A percentile compares a stretch with the other conserved stretches of the same genome.
phyloP scores from a whole-genome alignment of 176 grass and related monocot species.

The Phoenix dactylifera region DNA sequence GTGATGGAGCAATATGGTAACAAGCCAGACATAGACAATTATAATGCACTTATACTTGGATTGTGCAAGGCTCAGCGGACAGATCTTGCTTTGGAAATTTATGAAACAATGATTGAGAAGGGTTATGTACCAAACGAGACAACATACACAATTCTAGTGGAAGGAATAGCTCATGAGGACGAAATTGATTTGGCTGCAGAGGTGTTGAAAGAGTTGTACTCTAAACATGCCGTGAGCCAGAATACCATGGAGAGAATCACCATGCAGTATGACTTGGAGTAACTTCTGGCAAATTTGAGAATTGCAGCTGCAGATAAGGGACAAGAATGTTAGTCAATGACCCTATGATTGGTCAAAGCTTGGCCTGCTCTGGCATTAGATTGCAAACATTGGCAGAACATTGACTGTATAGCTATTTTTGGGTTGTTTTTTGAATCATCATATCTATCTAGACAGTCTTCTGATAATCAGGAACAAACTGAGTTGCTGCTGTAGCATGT shows the following conservation, averaged over 20 bases:
- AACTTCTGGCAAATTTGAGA: background rate
- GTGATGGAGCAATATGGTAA: constrained; percentile 25
- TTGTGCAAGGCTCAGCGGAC: constrained; percentile 24
- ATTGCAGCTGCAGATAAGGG: too few species aligned
- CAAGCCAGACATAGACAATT: constrained; percentile 22
- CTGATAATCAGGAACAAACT: too few species aligned
- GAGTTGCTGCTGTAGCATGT: too few species aligned
- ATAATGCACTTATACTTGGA: constrained; percentile 27
- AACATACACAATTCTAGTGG: constrained; percentile 21
- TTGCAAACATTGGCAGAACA: too few species aligned
- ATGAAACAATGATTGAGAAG: constrained; percentile 25
- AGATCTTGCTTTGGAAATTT: constrained; percentile 19
- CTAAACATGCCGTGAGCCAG: constrained; percentile 16
- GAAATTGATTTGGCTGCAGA: constrained; percentile 20
- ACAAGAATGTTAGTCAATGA: too few species aligned
- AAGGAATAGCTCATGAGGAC: constrained; percentile 29
- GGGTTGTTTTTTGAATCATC: too few species aligned
- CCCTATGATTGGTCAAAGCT: too few species aligned
- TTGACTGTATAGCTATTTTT: too few species aligned
- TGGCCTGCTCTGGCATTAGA: too few species aligned
- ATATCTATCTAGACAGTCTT: too few species aligned
- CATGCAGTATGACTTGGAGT: constrained; percentile 29
- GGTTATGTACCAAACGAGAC: constrained; percentile 24
- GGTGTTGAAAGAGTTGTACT: constrained; percentile 24
- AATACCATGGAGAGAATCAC: constrained; percentile 18